These are phyloP conservation scores for Xylariaceae sp. DNA, from an alignment of 2,329 filamentous ascomycete species.

Conservation along the genomic window DNA sequence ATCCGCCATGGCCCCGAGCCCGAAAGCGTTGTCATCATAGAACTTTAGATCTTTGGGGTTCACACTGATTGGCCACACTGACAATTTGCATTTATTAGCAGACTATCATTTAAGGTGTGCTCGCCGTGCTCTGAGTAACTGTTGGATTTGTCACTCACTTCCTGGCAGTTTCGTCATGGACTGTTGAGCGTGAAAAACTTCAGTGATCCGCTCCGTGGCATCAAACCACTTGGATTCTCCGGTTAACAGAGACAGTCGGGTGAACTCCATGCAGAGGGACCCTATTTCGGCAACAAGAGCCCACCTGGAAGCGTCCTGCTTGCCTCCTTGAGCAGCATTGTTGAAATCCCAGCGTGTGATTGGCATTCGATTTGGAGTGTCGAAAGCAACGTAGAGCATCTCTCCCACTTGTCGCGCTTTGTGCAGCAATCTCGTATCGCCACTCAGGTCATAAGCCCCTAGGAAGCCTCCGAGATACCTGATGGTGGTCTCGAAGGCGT, in stretches of 20 bases:
- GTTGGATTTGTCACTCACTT: too few species aligned
- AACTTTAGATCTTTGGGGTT: conserved; percentile 54
- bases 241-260: conserved; percentile 31
- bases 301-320: conserved; percentile 14
- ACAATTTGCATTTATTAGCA: too few species aligned
- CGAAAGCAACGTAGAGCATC: conserved; percentile 44
- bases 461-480: conserved; percentile 43
- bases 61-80: conserved; percentile 65
- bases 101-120: too few species aligned
- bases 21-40: conserved; percentile 30
- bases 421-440: conserved; percentile 35
- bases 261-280: conserved; percentile 33
- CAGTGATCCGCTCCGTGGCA: conserved; percentile 29
- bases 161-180: conserved; percentile 40
- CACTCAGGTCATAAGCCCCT: conserved; percentile 39
- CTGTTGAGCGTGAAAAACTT: conserved; percentile 25
- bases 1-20: conserved; percentile 37
- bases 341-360: neutral
- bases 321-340: neutral
- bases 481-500: conserved; percentile 45
- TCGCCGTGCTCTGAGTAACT: too few species aligned
- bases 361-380: conserved; percentile 45
- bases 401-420: conserved; percentile 47
- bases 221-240: conserved; percentile 33
- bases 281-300: conserved; percentile 31